These are phyloP conservation scores for Chrysanthemum lavandulifolium DNA, from an alignment of 129 eudicot species.

Conservation along the genomic window DNA sequence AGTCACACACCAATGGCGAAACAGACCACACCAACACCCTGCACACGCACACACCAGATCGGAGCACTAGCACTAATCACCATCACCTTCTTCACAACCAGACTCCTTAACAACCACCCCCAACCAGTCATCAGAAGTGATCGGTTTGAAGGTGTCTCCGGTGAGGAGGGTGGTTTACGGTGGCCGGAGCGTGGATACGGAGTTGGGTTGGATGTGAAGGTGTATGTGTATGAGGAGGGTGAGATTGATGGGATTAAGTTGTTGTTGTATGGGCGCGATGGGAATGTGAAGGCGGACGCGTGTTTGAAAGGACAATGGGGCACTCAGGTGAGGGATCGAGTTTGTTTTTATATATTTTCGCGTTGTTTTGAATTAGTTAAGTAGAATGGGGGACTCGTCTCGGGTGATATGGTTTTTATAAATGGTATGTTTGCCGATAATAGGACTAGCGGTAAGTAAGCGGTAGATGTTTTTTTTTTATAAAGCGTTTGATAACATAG, in stretches of 20 bases:
- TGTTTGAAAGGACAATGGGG: constrained; percentile 86
- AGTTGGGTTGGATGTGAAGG: constrained; percentile 48
- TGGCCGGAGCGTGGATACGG: constrained; percentile 64
- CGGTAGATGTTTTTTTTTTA: too few species aligned
- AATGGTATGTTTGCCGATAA: too few species aligned
- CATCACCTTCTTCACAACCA: constrained; percentile 79
- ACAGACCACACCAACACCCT: constrained; percentile 35
- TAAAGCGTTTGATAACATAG: too few species aligned
- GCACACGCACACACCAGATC: constrained; percentile 86
- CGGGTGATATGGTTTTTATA: too few species aligned
- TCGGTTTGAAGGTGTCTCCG: too few species aligned
- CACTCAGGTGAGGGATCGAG: constrained; percentile 52
- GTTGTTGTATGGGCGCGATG: constrained; percentile 76
- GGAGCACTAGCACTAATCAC: constrained; percentile 63
- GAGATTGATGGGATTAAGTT: constrained; percentile 70
- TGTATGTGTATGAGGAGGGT: constrained; percentile 83
- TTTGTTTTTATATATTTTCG: neutral
- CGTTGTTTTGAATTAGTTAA: too few species aligned
- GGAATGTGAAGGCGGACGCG: constrained; percentile 51
- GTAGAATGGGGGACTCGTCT: too few species aligned
- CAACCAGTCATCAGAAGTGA: constrained; percentile 5
- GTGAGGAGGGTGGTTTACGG: neutral
- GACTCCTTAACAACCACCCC: constrained; percentile 51
- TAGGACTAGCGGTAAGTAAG: too few species aligned
- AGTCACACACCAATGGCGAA: constrained; percentile 44